Evolutionary conservation across 306 rosid species (phyloP).

Genomic region (Ceratonia siliqua): DNA sequence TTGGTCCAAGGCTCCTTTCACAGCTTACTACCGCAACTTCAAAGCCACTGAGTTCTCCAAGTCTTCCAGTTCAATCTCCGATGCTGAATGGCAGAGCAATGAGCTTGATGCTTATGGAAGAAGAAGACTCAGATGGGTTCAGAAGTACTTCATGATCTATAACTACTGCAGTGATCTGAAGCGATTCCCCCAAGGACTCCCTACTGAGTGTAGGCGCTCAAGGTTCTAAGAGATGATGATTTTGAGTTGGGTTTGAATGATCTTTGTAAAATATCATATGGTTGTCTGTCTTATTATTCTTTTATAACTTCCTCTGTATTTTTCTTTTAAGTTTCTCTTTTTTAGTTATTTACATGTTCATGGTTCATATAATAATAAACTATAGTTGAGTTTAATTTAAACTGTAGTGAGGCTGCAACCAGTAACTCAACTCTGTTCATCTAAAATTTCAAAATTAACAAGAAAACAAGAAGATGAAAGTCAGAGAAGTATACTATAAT

Average conservation of each 20-base stretch:
- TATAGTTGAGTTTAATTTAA: not conserved
- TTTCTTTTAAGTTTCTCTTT: not conserved
- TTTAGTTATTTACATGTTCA: not conserved
- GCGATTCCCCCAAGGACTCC: slow-evolving; percentile 74
- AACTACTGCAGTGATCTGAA: slow-evolving; percentile 74
- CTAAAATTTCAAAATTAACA: too few relatives aligned
- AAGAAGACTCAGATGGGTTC: slow-evolving; percentile 86
- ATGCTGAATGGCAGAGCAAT: slow-evolving; percentile 45
- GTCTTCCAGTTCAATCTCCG: slow-evolving; percentile 41
- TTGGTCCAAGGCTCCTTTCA: slow-evolving; percentile 85
- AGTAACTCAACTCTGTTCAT: not conserved
- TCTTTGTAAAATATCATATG: slow-evolving; percentile 17
- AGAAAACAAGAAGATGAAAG: not conserved
- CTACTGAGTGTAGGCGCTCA: slow-evolving; percentile 59
- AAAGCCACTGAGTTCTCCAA: slow-evolving; percentile 37
- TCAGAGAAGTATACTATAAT: not conserved
- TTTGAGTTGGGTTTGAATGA: not conserved
- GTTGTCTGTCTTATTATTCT: slow-evolving; percentile 11
- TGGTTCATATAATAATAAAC: not conserved
- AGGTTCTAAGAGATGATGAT: slow-evolving; percentile 20
- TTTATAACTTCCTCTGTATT: slow-evolving; percentile 10
- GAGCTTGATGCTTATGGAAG: slow-evolving; percentile 71
- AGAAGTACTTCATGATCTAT: slow-evolving; percentile 84
- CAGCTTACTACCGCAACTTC: slow-evolving; percentile 82
- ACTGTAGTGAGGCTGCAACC: not conserved